phyloP scores from a whole-genome alignment of 345 rosid genomes.

The Carallia pectinifolia region DNA sequence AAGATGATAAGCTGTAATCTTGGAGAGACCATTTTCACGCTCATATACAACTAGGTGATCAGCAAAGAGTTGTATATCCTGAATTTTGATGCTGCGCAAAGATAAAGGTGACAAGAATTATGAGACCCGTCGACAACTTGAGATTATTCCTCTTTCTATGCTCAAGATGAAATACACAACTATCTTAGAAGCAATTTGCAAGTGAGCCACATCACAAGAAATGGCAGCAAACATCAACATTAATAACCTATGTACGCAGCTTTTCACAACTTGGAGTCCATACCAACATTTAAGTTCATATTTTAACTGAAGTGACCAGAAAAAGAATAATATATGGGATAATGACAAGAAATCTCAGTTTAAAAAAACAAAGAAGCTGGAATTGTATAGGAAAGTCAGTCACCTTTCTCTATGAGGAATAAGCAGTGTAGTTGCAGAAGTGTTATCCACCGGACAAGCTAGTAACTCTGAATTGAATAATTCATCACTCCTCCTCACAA shows the following conservation, averaged over 20 bases:
- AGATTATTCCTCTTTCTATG: no score
- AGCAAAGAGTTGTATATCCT: conserved; percentile 64
- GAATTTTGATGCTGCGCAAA: conserved; percentile 69
- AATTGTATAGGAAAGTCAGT: not conserved
- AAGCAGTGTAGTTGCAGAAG: conserved; percentile 56
- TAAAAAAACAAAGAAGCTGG: not conserved
- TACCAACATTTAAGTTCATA: no score
- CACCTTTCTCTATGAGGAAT: conserved; percentile 89
- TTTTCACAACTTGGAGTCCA: no score
- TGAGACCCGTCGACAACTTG: no score
- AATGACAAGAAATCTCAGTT: not conserved
- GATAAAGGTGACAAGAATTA: no score
- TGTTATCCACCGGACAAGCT: conserved; percentile 63
- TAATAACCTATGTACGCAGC: not conserved
- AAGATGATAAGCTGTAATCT: conserved; percentile 59
- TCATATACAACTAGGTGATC: conserved; percentile 75
- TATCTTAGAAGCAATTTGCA: no score
- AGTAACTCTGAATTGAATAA: conserved; percentile 79
- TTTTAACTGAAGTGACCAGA: no score
- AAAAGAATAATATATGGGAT: not conserved
- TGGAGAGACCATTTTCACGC: conserved; percentile 76
- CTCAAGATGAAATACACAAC: no score
- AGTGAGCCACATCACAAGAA: not conserved
- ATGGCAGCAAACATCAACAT: not conserved
- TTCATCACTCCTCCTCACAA: conserved; percentile 67